A percentile compares a stretch with the other conserved stretches of the same genome.
These are phyloP conservation scores for Halophytophthora polymorphica DNA, from an alignment of 352 stramenopile genomes.

Conservation along the genomic window DNA sequence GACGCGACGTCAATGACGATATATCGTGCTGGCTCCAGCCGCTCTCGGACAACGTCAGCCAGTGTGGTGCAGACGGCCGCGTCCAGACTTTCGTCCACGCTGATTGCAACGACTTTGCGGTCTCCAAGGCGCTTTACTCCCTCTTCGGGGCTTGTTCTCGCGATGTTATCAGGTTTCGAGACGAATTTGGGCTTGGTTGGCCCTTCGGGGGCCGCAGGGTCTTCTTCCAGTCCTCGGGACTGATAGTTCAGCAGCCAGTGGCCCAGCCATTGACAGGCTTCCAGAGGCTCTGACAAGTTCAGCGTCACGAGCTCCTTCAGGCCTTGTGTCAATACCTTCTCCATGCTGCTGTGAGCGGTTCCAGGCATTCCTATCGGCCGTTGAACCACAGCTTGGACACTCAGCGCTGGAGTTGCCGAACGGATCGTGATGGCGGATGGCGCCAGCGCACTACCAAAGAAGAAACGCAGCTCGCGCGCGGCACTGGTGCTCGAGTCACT, in stretches of 20 bases:
- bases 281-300: conserved; percentile 24
- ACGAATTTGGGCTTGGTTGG: not conserved
- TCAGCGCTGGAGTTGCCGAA: not conserved
- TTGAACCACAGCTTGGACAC: conserved; percentile 10
- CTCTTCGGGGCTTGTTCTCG: not conserved
- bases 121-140: not conserved
- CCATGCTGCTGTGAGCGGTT: conserved; percentile 10
- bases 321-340: conserved; percentile 36
- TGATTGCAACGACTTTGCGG: conserved; percentile 21
- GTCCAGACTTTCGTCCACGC: conserved; percentile 8
- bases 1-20: conserved; percentile 28
- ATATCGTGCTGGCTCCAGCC: conserved; percentile 17
- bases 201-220: not conserved
- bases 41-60: conserved; percentile 6
- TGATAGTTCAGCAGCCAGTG: conserved; percentile 40
- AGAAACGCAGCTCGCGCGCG: conserved; percentile 68
- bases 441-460: conserved; percentile 48
- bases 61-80: conserved; percentile 4
- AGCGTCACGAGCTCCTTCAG: conserved; percentile 34
- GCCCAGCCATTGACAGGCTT: conserved; percentile 51
- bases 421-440: conserved; percentile 8
- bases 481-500: conserved; percentile 61
- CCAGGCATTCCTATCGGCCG: conserved; percentile 4
- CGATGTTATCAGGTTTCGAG: conserved; percentile 1
- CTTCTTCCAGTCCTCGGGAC: conserved; percentile 12